Evolutionary conservation across 768 basidiomycete species (phyloP).

Genomic region (Jaapia argillacea): DNA sequence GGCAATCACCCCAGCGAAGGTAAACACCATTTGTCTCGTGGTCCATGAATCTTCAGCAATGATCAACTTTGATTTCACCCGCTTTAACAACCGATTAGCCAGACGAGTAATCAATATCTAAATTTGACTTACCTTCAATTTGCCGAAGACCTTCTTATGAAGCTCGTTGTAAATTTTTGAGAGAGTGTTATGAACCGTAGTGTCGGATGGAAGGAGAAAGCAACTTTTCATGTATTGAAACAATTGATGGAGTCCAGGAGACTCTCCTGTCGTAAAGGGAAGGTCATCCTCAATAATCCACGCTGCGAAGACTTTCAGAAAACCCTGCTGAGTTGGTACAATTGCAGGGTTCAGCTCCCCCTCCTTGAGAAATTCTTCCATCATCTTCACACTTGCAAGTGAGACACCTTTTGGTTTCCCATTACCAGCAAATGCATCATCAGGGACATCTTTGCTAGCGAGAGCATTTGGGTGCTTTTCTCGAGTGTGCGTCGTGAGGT

Average conservation of each 20-base stretch:
- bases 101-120: not conserved
- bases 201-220: conserved; percentile 15
- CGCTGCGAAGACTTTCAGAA: conserved; percentile 1
- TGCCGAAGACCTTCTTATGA: conserved; percentile 11
- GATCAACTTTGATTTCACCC: conserved; percentile 8
- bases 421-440: not conserved
- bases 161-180: conserved; percentile 10
- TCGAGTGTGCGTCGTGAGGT: conserved; percentile 2
- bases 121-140: conserved; percentile 10
- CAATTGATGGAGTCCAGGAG: conserved; percentile 6
- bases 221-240: conserved; percentile 11
- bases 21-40: conserved; percentile 11
- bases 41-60: conserved; percentile 11
- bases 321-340: not conserved
- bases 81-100: not conserved
- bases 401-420: not conserved
- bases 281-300: conserved; percentile 20
- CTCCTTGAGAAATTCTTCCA: not conserved
- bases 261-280: conserved; percentile 16
- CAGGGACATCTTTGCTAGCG: not conserved
- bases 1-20: conserved; percentile 11
- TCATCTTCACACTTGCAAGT: not conserved
- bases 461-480: not conserved
- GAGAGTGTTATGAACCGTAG: conserved; percentile 16
- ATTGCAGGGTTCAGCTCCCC: not conserved